Base-by-base conservation (phyloP, 2,329 filamentous ascomycete species). In the Colletotrichum tabaci region DNA sequence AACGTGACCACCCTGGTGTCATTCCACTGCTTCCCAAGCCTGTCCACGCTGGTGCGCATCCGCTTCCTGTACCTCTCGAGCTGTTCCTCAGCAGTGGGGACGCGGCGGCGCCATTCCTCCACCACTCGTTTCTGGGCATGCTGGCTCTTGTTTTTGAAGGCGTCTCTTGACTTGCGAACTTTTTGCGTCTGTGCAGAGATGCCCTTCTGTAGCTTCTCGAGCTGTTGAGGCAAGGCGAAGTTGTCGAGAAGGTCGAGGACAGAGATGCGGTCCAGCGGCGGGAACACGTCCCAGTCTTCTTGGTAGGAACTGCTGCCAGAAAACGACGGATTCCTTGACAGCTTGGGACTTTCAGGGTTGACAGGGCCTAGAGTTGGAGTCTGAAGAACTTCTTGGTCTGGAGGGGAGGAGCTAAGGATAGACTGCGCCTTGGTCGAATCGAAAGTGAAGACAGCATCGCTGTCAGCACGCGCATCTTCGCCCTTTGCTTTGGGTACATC, bases 221-320 rank as follows among this genome's bases (percentile, higher is more conserved):
- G 88, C 76, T 96, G 93, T 78, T 97, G 93, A 1, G 95, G 93
- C 42, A 99, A 86, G 7, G 95, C 94, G 74, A 99, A 91, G 80
- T 98, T 98, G 83, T 98, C 96, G 75, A 99, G 89, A 60, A 99
- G 88, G 79, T 99, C 96, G 77, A 99, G 94, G 69, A 98, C 90
- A 49, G 93, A 95, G 65, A 99, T 86, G 62, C 94, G 93, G 80
- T 99, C 96, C 30, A 98, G 86, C 0, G 96, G 95, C 12, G 95
- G 94, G 73, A 97, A 93, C 26, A 90, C 87, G 74, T 97, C 94
- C 89, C 94, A 96, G 79, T 96, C 94, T 76, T 96, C 94, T 68
- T 96, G 93, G 77, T 94, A 94, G n/a, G 91, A 92, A 80, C 92
- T 94, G 81, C 91, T 94, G 60, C 90, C 91, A n/a, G 94, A 95